Evolutionary conservation across 306 rosid species (phyloP), one percentile per base, ranked within the genome.

Genomic region (Vigna angularis): DNA sequence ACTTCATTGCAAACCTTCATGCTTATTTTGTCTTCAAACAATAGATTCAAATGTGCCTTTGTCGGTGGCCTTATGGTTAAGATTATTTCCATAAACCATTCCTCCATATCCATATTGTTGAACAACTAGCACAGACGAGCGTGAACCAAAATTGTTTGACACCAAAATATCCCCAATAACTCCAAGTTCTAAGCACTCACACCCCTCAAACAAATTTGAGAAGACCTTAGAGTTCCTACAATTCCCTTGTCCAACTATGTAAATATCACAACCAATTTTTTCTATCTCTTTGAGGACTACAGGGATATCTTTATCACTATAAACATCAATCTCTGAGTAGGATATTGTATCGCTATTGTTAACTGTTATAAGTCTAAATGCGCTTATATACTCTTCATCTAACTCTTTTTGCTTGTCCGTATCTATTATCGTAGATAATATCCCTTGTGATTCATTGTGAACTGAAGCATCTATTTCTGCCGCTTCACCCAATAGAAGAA

Each of bases 111-210:
- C 89, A 80, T 83, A 83, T 52, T 84, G 86, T 13, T 84, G 91
- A 20, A 91, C 83, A 26, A 87, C 83, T 1, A 91, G 74, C 72
- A 89, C 69, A 20, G 89, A 91, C 4, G 93, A 77, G 1, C 45
- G 22, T 1, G 78, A 38, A 0, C 79, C 81, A 42, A 84, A 79
- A 59, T 34, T 79, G 7, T 86, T 72, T 11, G 88, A 86, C 1
- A 86, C 89, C 81, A 87, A 58, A 11, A 87, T 55, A 70, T 86
- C 90, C 14, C 91, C 93, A 26, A 87, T 45, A 1, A 80, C 79
- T 6, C 93, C 93, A 9, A 87, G 80, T 66, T 87, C 96, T 0
- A 74, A 78, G 72, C 78, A 84, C 15, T 89, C 91, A 44, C 89
- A 79, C 90, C 90, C 87, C 2, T 87, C 89, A 1, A 73, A 15